A percentile compares a stretch with the other conserved stretches of the same genome.
phyloP scores from a whole-genome alignment of 2,329 filamentous ascomycete genomes.

The Scorias spongiosa region DNA sequence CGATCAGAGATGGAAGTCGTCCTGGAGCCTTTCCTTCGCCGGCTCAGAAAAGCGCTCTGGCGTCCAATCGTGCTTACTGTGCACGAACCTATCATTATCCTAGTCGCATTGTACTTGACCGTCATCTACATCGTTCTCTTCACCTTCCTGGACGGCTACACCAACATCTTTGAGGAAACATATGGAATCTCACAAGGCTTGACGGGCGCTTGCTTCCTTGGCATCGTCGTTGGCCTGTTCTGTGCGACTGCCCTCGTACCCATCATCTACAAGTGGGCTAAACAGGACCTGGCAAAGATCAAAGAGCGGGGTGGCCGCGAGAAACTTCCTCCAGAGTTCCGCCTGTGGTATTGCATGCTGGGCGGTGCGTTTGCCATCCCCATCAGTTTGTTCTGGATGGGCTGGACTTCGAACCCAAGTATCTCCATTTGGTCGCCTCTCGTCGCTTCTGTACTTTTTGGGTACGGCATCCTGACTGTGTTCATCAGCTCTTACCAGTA shows the following conservation, averaged over 20 bases:
- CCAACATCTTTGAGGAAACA: conserved; percentile 36
- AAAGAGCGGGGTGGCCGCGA: conserved; percentile 19
- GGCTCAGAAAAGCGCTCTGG: conserved; percentile 23
- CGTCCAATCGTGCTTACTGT: conserved; percentile 29
- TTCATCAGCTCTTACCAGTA: conserved; percentile 41
- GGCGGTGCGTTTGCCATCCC: conserved; percentile 32
- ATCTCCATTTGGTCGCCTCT: conserved; percentile 39
- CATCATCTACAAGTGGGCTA: conserved; percentile 29
- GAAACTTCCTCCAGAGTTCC: conserved; percentile 36
- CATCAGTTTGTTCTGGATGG: conserved; percentile 42
- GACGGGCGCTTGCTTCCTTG: conserved; percentile 33
- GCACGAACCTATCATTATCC: conserved; percentile 33
- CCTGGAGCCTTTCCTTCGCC: conserved; percentile 22
- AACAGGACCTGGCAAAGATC: conserved; percentile 27
- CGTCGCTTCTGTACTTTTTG: conserved; percentile 36
- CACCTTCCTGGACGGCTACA: conserved; percentile 34
- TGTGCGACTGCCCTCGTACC: conserved; percentile 26
- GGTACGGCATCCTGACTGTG: conserved; percentile 34
- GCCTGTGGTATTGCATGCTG: conserved; percentile 39
- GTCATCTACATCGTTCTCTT: conserved; percentile 33
- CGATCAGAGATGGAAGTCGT: conserved; percentile 32
- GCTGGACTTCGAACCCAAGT: conserved; percentile 31
- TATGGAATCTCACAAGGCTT: conserved; percentile 31
- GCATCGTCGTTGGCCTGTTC: conserved; percentile 27
- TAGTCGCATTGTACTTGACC: conserved; percentile 31